A percentile compares a stretch with the other conserved stretches of the same genome.
Conservation (phyloP, 768 basidiomycete species). For the Tylopilus sp. region DNA sequence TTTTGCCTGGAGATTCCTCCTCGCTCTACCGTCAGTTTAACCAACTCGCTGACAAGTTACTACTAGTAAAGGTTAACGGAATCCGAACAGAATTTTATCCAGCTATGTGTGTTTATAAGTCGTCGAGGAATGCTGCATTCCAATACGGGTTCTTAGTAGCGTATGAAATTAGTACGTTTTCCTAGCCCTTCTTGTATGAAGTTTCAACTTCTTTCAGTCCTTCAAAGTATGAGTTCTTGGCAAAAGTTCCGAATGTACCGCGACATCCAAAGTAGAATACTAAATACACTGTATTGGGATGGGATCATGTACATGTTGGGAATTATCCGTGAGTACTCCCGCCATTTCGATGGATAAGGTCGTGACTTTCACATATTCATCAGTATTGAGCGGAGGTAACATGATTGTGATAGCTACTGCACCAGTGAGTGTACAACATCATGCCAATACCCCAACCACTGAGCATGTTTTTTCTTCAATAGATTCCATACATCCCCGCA, state of each 20-base stretch:
- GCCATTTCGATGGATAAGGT: background rate
- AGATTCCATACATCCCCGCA: conserved; percentile 15
- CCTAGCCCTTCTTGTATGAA: background rate
- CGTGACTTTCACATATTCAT: background rate
- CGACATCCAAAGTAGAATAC: conserved; percentile 4
- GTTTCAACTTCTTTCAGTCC: conserved; percentile 12
- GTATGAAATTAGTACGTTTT: conserved; percentile 22
- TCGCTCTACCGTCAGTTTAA: conserved; percentile 18
- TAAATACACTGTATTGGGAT: conserved; percentile 26
- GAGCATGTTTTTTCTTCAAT: background rate
- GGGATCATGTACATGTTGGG: conserved; percentile 27
- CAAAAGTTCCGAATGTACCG: conserved; percentile 23
- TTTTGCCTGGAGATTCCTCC: conserved; percentile 14
- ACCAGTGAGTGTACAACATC: conserved; percentile 11
- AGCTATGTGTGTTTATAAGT: conserved; percentile 8
- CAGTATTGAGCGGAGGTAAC: conserved; percentile 17
- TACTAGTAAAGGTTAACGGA: background rate
- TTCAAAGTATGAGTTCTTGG: conserved; percentile 25
- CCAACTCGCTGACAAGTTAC: background rate
- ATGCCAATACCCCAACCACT: background rate
- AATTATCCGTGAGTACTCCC: conserved; percentile 13
- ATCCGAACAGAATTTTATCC: conserved; percentile 16
- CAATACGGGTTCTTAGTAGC: conserved; percentile 12
- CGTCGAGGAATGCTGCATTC: conserved; percentile 10
- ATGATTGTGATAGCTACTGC: conserved; percentile 15